A percentile compares a stretch with the other conserved stretches of the same genome.
Conservation (phyloP, 257 asterid genomes). For the Nemophila menziesii region DNA sequence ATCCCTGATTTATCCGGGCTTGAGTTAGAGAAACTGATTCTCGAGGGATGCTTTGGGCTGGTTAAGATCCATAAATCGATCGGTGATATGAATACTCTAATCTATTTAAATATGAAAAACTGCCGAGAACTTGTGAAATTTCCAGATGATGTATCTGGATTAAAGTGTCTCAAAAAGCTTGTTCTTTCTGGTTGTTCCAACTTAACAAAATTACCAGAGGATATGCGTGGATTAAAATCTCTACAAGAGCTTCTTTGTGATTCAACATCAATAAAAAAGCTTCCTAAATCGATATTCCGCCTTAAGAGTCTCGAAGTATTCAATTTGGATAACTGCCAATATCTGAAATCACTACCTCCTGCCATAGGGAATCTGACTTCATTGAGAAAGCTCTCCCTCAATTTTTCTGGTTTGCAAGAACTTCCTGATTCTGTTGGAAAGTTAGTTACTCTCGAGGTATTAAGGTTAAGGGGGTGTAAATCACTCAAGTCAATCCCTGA, state of each 20-base stretch:
- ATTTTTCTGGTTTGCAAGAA: constrained; percentile 13
- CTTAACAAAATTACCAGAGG: constrained; percentile 11
- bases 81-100: constrained; percentile 14
- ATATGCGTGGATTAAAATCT: constrained; percentile 11
- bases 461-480: constrained; percentile 14
- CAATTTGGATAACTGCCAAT: constrained; percentile 12
- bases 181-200: constrained; percentile 12
- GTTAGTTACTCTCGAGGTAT: constrained; percentile 15
- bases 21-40: constrained; percentile 20
- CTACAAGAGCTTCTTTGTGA: constrained; percentile 13
- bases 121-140: constrained; percentile 9
- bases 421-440: constrained; percentile 18
- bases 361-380: constrained; percentile 20
- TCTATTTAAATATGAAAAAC: constrained; percentile 7
- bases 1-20: constrained; percentile 21
- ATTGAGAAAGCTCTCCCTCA: constrained; percentile 14
- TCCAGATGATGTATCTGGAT: constrained; percentile 15
- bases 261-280: constrained; percentile 4
- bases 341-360: constrained; percentile 12
- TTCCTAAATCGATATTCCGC: constrained; percentile 8
- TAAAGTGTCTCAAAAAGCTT: constrained; percentile 12
- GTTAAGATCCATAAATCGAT: constrained; percentile 12
- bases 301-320: constrained; percentile 18
- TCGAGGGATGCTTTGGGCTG: constrained; percentile 7
- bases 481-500: constrained; percentile 14